Base-by-base conservation (phyloP, 305 asterid species). In the Fraxinus platypoda region DNA sequence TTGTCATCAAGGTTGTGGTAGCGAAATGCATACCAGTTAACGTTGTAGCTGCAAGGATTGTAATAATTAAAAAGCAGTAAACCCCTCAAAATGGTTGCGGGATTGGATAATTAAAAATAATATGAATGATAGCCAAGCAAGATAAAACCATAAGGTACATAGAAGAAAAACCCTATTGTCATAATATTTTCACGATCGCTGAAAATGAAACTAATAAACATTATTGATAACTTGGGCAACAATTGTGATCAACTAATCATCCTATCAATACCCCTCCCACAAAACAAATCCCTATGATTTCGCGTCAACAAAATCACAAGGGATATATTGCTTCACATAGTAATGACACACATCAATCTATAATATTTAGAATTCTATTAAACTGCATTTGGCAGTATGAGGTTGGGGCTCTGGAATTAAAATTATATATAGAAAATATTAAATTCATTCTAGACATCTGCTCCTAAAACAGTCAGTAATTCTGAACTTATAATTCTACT, bases 11-110 rank as follows among this genome's bases (percentile, higher is more conserved):
- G 78, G 97, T 92, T 79, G 97, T 93, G 52, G 97, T 93, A 49
- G 89, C 92, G 82, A 93, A 93, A 88, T 93, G 97, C 90, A 93
- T 62, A 85, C 97, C 97, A 23, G 97, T 93, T 88, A 93, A 90
- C 2, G 97, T 91, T 76, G 97, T 92, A 84, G 97, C 97, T 93
- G 97, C 94, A 85, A 70, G 75, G 41, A 79, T 74, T 74, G 85
- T 77, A 38, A 78, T 68, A 84, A 83, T 76, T 54, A 79, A 75
- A 83, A 76, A 80, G 38, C 59, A 30, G 73, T 76, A 80, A 62
- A 73, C 74, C 59, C 54, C 64, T 23, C 30, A 62, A 23, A 62
- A 23, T 62, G 72, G 72, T 23, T 62, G 2, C 31, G 1, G 25
- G 57, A 57, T 57, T 57, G 12, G 26, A 57, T 62, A 62, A 62